A percentile compares a stretch with the other conserved stretches of the same genome.
Conservation (phyloP, 257 asterid species). For the Cynanchum wilfordii region DNA sequence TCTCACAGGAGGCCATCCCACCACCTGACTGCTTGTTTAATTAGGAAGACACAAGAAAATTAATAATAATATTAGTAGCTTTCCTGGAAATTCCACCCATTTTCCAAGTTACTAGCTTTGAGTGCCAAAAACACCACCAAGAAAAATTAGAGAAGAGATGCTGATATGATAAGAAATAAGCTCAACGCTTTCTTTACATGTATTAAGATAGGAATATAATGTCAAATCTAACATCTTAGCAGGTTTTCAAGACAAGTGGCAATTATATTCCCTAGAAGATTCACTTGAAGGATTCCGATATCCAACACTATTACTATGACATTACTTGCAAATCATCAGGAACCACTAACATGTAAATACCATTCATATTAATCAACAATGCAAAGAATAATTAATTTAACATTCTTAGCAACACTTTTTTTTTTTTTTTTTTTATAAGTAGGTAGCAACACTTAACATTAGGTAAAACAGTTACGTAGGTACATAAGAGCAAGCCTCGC, state of each 20-base stretch:
- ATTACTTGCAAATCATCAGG: not conserved
- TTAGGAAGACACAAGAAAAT: not conserved
- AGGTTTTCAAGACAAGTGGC: not conserved
- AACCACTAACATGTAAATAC: not conserved
- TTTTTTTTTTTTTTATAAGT: no score
- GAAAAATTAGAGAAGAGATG: not conserved
- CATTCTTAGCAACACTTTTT: no score
- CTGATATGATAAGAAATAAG: not conserved
- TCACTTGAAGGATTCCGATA: not conserved
- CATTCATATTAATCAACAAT: not conserved
- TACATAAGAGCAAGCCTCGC: not conserved
- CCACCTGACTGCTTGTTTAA: conserved; percentile 40
- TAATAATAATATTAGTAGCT: not conserved
- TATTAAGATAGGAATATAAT: not conserved
- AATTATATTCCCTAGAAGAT: not conserved
- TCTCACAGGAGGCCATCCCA: conserved; percentile 56
- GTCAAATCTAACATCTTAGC: not conserved
- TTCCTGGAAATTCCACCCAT: not conserved
- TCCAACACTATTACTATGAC: not conserved
- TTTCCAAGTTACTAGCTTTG: no score
- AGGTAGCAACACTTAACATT: no score
- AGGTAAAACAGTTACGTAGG: no score
- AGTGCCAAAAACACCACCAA: not conserved
- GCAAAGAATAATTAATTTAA: not conserved
- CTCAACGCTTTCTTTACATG: not conserved